Conservation (phyloP, 805 yeast species). For the Candida dendrica region DNA sequence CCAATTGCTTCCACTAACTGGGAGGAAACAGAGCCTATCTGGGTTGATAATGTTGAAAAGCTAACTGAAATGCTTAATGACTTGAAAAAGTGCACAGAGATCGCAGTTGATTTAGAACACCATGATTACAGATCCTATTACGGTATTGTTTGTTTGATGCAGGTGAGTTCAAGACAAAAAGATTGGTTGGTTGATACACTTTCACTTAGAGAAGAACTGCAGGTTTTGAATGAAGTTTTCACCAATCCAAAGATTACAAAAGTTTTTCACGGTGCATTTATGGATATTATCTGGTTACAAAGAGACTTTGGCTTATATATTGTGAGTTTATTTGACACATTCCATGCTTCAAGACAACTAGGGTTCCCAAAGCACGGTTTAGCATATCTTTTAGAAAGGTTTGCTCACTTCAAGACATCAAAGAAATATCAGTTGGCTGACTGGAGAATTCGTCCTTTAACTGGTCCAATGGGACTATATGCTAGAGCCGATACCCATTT, state of each 20-base stretch:
- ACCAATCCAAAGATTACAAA: slow-evolving; percentile 77
- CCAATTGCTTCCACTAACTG: slow-evolving; percentile 55
- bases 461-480: slow-evolving; percentile 67
- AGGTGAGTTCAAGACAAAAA: slow-evolving; percentile 69
- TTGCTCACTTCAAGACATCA: slow-evolving; percentile 79
- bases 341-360: slow-evolving; percentile 76
- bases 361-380: slow-evolving; percentile 77
- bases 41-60: slow-evolving; percentile 59
- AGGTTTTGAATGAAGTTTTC: slow-evolving; percentile 62
- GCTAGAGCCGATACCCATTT: slow-evolving; percentile 97
- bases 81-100: slow-evolving; percentile 44
- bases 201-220: slow-evolving; percentile 65
- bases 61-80: slow-evolving; percentile 48
- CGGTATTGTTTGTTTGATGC: slow-evolving; percentile 91
- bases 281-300: slow-evolving; percentile 97
- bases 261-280: slow-evolving; percentile 92
- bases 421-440: slow-evolving; percentile 95
- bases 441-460: slow-evolving; percentile 88
- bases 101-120: slow-evolving; percentile 94
- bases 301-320: slow-evolving; percentile 88
- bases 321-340: slow-evolving; percentile 88
- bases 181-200: slow-evolving; percentile 89
- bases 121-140: slow-evolving; percentile 87
- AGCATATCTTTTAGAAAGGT: slow-evolving; percentile 74
- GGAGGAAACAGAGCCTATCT: slow-evolving; percentile 54